These are phyloP conservation scores for Ophiostoma ips DNA, from an alignment of 2,329 filamentous ascomycete genomes.

Conservation along the genomic window DNA sequence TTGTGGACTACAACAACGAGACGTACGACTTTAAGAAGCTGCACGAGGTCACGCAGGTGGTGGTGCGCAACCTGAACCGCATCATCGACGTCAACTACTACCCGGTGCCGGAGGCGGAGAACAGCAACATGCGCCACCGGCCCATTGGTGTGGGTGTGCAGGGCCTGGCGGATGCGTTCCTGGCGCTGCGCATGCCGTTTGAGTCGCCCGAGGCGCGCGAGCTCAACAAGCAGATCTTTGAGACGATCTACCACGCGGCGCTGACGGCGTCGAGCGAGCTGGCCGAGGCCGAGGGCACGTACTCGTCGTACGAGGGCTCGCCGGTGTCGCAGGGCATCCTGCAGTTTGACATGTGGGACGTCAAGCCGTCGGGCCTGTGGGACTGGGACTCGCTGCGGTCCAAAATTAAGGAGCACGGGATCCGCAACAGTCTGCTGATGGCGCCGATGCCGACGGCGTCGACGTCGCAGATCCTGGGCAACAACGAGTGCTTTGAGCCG, in stretches of 20 bases:
- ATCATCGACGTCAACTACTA: slow-evolving; percentile 99
- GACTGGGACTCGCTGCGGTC: slow-evolving; percentile 85
- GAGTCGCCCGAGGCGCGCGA: slow-evolving; percentile 88
- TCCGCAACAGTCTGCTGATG: slow-evolving; percentile 89
- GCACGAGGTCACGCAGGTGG: slow-evolving; percentile 83
- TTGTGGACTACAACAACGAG: slow-evolving; percentile 72
- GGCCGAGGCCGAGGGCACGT: slow-evolving; percentile 69
- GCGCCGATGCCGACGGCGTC: slow-evolving; percentile 97
- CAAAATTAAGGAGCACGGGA: slow-evolving; percentile 81
- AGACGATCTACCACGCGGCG: slow-evolving; percentile 96
- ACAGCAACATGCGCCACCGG: slow-evolving; percentile 94
- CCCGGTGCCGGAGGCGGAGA: slow-evolving; percentile 83
- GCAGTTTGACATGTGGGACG: slow-evolving; percentile 97
- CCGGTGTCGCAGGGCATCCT: slow-evolving; percentile 91
- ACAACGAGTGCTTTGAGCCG: slow-evolving; percentile 99
- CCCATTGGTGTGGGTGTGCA: slow-evolving; percentile 95
- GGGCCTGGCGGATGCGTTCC: slow-evolving; percentile 94
- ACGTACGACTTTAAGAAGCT: slow-evolving; percentile 93
- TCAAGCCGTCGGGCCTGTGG: slow-evolving; percentile 88
- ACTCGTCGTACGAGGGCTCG: slow-evolving; percentile 83
- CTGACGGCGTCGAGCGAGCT: slow-evolving; percentile 80
- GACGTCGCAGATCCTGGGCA: slow-evolving; percentile 93
- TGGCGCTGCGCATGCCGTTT: slow-evolving; percentile 90
- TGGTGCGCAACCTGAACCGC: slow-evolving; percentile 92
- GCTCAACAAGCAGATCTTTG: slow-evolving; percentile 96